Conservation (phyloP, 2,329 filamentous ascomycete genomes). For the Exophiala lecanii-corni region DNA sequence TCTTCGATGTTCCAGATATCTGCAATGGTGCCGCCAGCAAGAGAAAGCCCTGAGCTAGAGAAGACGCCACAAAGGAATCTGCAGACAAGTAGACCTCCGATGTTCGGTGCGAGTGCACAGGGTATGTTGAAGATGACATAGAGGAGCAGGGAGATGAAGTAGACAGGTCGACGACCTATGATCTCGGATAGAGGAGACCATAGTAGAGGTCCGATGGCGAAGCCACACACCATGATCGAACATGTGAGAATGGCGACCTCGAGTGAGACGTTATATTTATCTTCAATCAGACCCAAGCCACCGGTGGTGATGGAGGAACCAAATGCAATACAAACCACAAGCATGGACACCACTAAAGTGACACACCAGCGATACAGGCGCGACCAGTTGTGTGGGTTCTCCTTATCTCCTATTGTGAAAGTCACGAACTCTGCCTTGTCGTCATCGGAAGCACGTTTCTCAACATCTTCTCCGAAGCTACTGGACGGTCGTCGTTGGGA, state of each 20-base stretch:
- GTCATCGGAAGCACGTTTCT: conserved; percentile 32
- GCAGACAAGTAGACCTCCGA: conserved; percentile 68
- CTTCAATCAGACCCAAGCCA: conserved; percentile 50
- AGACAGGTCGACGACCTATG: conserved; percentile 32
- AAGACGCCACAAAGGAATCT: conserved; percentile 71
- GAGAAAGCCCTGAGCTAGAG: conserved; percentile 63
- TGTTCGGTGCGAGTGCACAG: conserved; percentile 36
- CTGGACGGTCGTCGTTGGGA: too few relatives aligned
- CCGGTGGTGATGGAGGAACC: conserved; percentile 55
- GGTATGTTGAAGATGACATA: conserved; percentile 36
- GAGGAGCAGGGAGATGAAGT: conserved; percentile 32
- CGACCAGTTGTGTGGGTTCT: conserved; percentile 61
- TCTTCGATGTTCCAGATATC: conserved; percentile 55
- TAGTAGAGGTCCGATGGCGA: conserved; percentile 57
- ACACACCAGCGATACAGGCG: conserved; percentile 60
- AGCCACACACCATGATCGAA: conserved; percentile 48
- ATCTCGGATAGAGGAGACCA: conserved; percentile 31
- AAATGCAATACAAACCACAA: conserved; percentile 61
- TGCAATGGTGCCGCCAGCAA: conserved; percentile 39
- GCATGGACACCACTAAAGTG: conserved; percentile 58
- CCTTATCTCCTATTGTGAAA: conserved; percentile 63
- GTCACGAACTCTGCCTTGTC: conserved; percentile 58
- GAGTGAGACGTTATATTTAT: conserved; percentile 44
- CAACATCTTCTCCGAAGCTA: too few relatives aligned
- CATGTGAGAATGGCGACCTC: conserved; percentile 47